These are phyloP conservation scores for Cicer yamashitae DNA, from an alignment of 306 rosid species.

Conservation along the genomic window DNA sequence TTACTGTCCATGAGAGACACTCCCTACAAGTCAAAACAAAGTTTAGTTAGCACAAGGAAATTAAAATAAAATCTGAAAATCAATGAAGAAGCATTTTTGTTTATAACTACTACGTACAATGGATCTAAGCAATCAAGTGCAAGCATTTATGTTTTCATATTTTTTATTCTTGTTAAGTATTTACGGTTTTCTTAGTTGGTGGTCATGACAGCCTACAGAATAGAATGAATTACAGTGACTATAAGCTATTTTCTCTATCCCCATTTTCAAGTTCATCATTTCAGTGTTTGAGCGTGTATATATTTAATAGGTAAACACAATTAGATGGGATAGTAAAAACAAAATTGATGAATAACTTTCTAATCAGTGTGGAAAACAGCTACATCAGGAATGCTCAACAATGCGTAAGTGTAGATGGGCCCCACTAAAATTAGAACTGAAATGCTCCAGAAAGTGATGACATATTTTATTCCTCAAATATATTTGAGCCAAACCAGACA, in stretches of 20 bases:
- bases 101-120: slow-evolving; percentile 4
- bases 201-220: slow-evolving; percentile 31
- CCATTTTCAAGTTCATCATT: slow-evolving; percentile 30
- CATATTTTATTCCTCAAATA: slow-evolving; percentile 19
- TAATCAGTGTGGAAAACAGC: slow-evolving; percentile 19
- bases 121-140: slow-evolving; percentile 26
- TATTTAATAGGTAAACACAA: slow-evolving; percentile 30
- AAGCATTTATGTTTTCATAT: slow-evolving; percentile 3
- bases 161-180: slow-evolving; percentile 21
- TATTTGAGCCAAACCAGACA: slow-evolving; percentile 10
- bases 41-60: slow-evolving; percentile 34
- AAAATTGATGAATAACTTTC: slow-evolving; percentile 3
- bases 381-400: slow-evolving; percentile 22
- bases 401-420: background rate
- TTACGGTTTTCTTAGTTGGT: slow-evolving; percentile 29
- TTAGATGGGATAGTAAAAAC: slow-evolving; percentile 8
- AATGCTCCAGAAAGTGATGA: slow-evolving; percentile 16
- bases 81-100: background rate
- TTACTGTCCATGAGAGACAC: slow-evolving; percentile 64
- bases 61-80: slow-evolving; percentile 26
- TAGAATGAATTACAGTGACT: slow-evolving; percentile 1
- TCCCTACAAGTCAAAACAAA: slow-evolving; percentile 55
- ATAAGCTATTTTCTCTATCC: slow-evolving; percentile 10
- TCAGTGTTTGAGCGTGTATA: slow-evolving; percentile 26
- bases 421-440: slow-evolving; percentile 8